Percentiles rank a stretch among this genome's conserved stretches.
Conservation (phyloP, 2,329 filamentous ascomycete genomes). For the Aspergillus fijiensis region DNA sequence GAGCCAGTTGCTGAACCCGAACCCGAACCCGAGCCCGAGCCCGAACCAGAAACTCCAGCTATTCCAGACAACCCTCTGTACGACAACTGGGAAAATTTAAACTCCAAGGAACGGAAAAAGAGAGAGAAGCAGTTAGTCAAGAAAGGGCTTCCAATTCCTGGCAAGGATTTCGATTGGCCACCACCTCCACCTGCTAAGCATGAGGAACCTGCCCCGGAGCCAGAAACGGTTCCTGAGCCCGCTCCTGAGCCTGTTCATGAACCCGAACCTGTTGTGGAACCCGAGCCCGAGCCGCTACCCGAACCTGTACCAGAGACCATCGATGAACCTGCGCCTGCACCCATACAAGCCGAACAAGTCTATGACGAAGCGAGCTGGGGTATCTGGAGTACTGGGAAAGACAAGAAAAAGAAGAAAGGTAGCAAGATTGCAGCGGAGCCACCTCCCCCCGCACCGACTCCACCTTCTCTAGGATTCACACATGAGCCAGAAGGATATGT, state of each 20-base stretch:
- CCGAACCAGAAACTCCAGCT: conserved; percentile 31
- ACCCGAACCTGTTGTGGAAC: conserved; percentile 24
- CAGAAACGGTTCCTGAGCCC: conserved; percentile 19
- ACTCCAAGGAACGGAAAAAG: conserved; percentile 21
- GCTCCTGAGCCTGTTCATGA: conserved; percentile 12
- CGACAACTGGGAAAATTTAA: conserved; percentile 19
- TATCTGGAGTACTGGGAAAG: conserved; percentile 39
- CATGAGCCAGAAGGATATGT: conserved; percentile 35
- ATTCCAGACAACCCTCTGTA: conserved; percentile 20
- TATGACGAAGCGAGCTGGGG: conserved; percentile 31
- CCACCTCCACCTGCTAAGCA: conserved; percentile 9
- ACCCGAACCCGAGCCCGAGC: conserved; percentile 31
- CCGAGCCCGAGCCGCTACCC: conserved; percentile 25
- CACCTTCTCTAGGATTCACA: conserved; percentile 46
- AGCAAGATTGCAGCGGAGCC: conserved; percentile 44
- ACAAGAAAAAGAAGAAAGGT: conserved; percentile 53
- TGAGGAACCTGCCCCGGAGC: conserved; percentile 22
- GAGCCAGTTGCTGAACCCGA: conserved; percentile 29
- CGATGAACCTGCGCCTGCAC: conserved; percentile 19
- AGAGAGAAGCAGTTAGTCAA: conserved; percentile 18
- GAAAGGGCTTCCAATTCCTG: conserved; percentile 22
- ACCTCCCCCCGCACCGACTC: conserved; percentile 50
- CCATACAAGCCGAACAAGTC: conserved; percentile 23
- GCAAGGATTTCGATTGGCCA: conserved; percentile 30
- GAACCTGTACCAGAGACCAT: conserved; percentile 23